These are phyloP conservation scores for Biscogniauxia mediterranea DNA, from an alignment of 2,329 filamentous ascomycete species.

Conservation along the genomic window DNA sequence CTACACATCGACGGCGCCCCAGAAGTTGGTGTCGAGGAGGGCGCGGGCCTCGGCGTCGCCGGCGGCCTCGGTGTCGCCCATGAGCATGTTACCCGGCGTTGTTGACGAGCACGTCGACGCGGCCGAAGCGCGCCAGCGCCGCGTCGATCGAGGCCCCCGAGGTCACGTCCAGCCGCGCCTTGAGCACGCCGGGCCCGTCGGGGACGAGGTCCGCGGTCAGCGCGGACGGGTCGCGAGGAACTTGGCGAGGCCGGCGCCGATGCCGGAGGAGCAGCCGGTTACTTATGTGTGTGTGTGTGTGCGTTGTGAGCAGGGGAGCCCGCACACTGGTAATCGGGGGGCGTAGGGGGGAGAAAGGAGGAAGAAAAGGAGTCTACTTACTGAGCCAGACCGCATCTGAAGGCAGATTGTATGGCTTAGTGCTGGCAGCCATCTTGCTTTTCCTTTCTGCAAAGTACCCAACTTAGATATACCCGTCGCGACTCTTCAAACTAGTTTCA, in stretches of 20 bases:
- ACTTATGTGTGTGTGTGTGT: constrained; percentile 15
- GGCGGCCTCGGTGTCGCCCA: constrained; percentile 32
- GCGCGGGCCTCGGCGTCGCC: constrained; percentile 33
- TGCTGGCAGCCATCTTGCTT: background rate
- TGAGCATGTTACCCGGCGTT: constrained; percentile 32
- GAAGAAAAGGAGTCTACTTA: constrained; percentile 11
- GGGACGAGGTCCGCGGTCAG: constrained; percentile 43
- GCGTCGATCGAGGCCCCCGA: constrained; percentile 35
- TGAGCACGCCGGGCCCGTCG: constrained; percentile 38
- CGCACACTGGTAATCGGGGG: background rate
- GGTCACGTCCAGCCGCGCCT: constrained; percentile 45
- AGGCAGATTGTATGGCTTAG: constrained; percentile 21
- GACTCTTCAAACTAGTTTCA: too few species aligned
- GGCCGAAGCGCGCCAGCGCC: constrained; percentile 39
- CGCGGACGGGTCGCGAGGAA: constrained; percentile 26
- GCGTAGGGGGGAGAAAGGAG: background rate
- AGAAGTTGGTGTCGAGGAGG: constrained; percentile 44
- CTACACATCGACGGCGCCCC: constrained; percentile 36
- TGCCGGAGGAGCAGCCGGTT: constrained; percentile 33
- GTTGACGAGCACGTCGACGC: constrained; percentile 35
- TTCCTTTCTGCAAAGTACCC: constrained; percentile 2
- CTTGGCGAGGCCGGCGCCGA: constrained; percentile 26
- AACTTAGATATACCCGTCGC: too few species aligned
- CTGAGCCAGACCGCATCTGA: constrained; percentile 29
- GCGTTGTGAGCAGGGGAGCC: background rate